Base-by-base conservation (phyloP, 495 filamentous ascomycete genomes). In the Apiosordaria backusii region DNA sequence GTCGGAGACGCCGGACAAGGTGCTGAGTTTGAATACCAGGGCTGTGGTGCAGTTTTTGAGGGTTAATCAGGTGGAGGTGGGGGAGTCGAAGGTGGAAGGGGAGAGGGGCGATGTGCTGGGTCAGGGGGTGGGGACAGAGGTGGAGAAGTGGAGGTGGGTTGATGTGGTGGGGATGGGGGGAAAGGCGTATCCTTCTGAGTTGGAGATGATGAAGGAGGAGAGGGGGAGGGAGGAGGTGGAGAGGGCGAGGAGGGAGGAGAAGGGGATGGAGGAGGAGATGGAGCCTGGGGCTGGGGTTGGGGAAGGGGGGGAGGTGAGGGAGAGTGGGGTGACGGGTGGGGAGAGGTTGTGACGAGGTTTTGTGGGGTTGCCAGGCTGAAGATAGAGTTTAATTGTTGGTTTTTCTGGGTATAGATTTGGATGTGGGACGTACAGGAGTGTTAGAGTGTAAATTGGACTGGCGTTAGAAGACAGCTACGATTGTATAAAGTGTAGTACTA, bases 11-110 rank as follows among this genome's bases (percentile, higher is more conserved):
- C 89, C 89, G 0, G 86, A 87, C 68, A 76, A 86, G 1, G 82
- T 85, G 0, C 71, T 93, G 50, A 76, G 83, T 57, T 74, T 92
- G 22, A 92, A 93, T 64, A 74, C 81, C 4, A 73, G 89, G 2
- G 89, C 89, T 4, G 79, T 84, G 22, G 70, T 89, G 64, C 86
- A 92, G 77, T 74, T 87, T 0, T 61, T 92, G 13, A 75, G 89
- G 18, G 76, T 74, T 6, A 80, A 78, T 10, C 80, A 79, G 4
- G 71, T 86, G 3, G 80, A 80, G 16, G 81, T 80, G 16, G 77
- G 74, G 1, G 52, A 52, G 23, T 50, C 68, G 7, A 60, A 66
- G 50, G 72, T 73, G 21, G 67, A 75, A n/a, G 63, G 66, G 21
- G 62, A 78, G 45, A 79, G 81, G 62, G 71, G 72, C 62, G 74